Percentiles rank a stretch among this genome's conserved stretches.
Evolutionary conservation across 106 monocot genomes (phyloP).

Genomic region (Narthecium ossifragum): DNA sequence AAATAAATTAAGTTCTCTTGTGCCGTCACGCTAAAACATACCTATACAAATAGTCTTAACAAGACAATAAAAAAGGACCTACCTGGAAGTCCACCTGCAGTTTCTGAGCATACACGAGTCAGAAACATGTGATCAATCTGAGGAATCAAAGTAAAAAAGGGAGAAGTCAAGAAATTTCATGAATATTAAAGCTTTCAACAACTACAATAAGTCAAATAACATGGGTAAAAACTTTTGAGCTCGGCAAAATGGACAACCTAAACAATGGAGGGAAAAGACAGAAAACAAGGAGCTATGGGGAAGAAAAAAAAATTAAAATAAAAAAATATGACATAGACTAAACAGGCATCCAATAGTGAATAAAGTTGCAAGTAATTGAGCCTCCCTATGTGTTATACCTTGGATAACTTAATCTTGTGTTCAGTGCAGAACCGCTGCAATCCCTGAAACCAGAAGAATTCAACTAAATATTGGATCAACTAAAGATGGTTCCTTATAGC

Average conservation of each 20-base stretch:
- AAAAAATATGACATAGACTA: too few species aligned
- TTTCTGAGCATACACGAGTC: slow-evolving; percentile 96
- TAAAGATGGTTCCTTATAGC: too few species aligned
- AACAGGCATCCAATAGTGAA: too few species aligned
- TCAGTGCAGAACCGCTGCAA: slow-evolving; percentile 96
- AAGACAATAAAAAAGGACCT: slow-evolving; percentile 5
- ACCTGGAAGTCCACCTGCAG: slow-evolving; percentile 99
- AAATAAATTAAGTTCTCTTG: too few species aligned
- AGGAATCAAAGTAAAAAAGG: not conserved
- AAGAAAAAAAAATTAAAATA: too few species aligned
- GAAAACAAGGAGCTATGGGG: too few species aligned
- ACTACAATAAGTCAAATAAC: not conserved
- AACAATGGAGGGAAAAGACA: not conserved
- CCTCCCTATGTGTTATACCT: slow-evolving; percentile 34
- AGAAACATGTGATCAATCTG: slow-evolving; percentile 97
- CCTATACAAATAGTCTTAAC: too few species aligned
- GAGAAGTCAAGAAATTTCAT: not conserved
- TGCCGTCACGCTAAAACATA: too few species aligned
- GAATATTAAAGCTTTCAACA: not conserved
- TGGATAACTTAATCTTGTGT: slow-evolving; percentile 97
- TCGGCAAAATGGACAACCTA: not conserved
- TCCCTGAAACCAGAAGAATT: slow-evolving; percentile 41
- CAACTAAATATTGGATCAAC: too few species aligned
- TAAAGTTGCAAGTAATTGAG: not conserved
- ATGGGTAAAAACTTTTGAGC: too few species aligned